Evolutionary conservation across 192 early-diverging fungal genomes (phyloP).

Genomic region (Helicostylum pulchrum): DNA sequence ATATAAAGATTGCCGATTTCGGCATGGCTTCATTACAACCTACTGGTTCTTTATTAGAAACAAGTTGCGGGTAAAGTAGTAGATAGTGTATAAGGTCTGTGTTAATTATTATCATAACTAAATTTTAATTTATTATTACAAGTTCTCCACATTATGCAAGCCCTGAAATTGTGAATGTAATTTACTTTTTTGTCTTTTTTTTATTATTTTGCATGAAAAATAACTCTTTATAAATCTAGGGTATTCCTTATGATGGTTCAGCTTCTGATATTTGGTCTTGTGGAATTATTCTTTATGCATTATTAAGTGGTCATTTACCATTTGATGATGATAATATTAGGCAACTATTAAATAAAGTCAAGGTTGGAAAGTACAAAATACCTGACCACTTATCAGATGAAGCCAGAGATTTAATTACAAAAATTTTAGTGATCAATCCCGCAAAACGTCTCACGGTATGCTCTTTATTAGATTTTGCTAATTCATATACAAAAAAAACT

Average conservation of each 20-base stretch:
- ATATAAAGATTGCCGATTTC: slow-evolving; percentile 92
- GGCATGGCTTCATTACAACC: slow-evolving; percentile 68
- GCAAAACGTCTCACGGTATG: slow-evolving; percentile 47
- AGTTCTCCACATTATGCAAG: slow-evolving; percentile 73
- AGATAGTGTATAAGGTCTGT: not conserved
- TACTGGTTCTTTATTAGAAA: slow-evolving; percentile 53
- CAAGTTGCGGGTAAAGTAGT: slow-evolving; percentile 58
- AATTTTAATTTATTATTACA: slow-evolving; percentile 8
- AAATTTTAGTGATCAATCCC: slow-evolving; percentile 40
- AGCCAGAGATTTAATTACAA: slow-evolving; percentile 38
- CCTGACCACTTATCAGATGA: slow-evolving; percentile 31
- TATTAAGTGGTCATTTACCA: slow-evolving; percentile 69
- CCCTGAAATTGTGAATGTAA: slow-evolving; percentile 68
- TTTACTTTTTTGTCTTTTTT: not conserved
- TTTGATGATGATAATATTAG: slow-evolving; percentile 78
- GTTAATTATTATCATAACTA: not conserved
- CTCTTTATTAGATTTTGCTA: not conserved
- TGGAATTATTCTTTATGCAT: slow-evolving; percentile 70
- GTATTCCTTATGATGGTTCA: slow-evolving; percentile 61
- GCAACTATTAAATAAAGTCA: slow-evolving; percentile 53
- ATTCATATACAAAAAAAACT: not conserved
- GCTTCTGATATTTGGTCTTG: slow-evolving; percentile 72
- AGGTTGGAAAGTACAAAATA: slow-evolving; percentile 39
- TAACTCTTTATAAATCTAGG: slow-evolving; percentile 34
- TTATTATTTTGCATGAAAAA: not conserved